Conservation (phyloP, 257 asterid genomes). For the Plantago elongata region DNA sequence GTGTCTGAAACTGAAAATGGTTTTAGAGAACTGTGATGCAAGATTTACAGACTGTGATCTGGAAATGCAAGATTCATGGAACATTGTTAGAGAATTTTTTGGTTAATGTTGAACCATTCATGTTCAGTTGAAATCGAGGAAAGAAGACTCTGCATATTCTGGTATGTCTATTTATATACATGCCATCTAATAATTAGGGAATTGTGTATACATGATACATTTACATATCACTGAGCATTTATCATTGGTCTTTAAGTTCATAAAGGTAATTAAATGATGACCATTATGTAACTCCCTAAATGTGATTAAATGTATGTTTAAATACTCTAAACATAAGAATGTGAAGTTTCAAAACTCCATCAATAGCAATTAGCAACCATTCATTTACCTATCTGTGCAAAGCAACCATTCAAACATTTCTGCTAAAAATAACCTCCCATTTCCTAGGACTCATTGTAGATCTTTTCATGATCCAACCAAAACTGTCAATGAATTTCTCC, state of each 20-base stretch:
- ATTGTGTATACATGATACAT: too few relatives aligned
- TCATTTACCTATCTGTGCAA: not conserved
- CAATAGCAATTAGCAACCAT: constrained; percentile 6
- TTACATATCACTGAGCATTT: too few relatives aligned
- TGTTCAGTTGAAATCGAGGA: not conserved
- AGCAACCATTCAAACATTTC: constrained; percentile 6
- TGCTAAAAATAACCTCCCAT: constrained; percentile 4
- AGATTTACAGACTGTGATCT: not conserved
- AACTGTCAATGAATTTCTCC: constrained; percentile 5
- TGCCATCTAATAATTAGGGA: too few relatives aligned
- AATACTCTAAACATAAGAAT: too few relatives aligned
- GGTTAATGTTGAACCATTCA: constrained; percentile 1
- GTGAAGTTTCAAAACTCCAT: not conserved
- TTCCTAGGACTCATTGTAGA: constrained; percentile 3
- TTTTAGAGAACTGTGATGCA: not conserved
- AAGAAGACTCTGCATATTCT: not conserved
- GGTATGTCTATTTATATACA: too few relatives aligned
- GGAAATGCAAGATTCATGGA: not conserved
- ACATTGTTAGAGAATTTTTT: constrained; percentile 1
- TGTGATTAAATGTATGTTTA: too few relatives aligned
- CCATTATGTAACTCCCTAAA: too few relatives aligned
- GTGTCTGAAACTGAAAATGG: not conserved
- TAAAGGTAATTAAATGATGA: too few relatives aligned
- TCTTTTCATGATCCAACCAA: constrained; percentile 5
- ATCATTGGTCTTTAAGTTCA: too few relatives aligned